Evolutionary conservation across 1,284 basidiomycete species (phyloP).

Genomic region (Ceratobasidium sp.): DNA sequence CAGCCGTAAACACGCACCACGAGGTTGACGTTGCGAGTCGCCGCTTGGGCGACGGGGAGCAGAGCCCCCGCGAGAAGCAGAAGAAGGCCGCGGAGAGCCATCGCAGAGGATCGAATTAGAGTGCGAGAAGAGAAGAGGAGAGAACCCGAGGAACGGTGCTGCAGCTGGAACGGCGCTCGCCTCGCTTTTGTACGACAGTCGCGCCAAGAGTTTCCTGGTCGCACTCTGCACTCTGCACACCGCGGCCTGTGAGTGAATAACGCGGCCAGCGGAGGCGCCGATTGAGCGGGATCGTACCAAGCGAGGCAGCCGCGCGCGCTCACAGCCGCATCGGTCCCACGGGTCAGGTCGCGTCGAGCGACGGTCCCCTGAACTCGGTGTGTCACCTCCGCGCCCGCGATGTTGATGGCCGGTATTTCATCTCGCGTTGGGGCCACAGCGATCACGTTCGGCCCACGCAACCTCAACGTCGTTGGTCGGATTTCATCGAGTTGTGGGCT

Average conservation of each 20-base stretch:
- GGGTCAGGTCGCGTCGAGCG: neutral
- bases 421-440: no score
- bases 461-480: no score
- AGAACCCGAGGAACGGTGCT: neutral
- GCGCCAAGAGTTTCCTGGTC: neutral
- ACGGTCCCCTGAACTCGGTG: neutral
- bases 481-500: no score
- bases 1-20: neutral
- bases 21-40: neutral
- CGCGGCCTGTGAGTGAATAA: slow-evolving; percentile 8
- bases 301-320: neutral
- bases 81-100: slow-evolving; percentile 19
- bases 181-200: neutral
- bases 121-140: neutral
- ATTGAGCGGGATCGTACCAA: slow-evolving; percentile 4
- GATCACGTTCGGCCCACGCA: no score
- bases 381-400: neutral
- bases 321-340: neutral
- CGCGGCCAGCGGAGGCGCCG: slow-evolving; percentile 9
- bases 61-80: slow-evolving; percentile 16
- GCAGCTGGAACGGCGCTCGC: neutral
- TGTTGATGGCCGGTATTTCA: neutral
- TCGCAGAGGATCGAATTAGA: neutral
- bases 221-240: neutral
- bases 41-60: slow-evolving; percentile 10